A percentile compares a stretch with the other conserved stretches of the same genome.
These are phyloP conservation scores for Nymphaea colorata DNA, from an alignment of 164 flowering plant species.

Conservation along the genomic window DNA sequence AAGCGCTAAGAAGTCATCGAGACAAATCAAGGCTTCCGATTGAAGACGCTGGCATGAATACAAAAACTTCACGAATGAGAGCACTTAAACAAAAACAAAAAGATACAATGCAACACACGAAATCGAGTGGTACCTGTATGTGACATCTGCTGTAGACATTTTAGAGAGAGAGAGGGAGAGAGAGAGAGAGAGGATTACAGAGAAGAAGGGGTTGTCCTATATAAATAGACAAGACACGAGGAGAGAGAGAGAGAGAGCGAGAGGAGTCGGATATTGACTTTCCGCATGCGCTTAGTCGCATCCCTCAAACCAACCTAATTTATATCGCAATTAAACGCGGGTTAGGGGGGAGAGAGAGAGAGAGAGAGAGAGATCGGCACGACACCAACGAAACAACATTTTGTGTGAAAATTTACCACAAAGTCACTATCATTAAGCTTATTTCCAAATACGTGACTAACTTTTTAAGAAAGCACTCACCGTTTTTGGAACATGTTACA, in stretches of 20 bases:
- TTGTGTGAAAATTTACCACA: too few species aligned
- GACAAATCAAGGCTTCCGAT: background rate
- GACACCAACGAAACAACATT: too few species aligned
- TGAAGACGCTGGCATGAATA: background rate
- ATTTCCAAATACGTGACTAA: too few species aligned
- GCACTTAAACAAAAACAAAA: background rate
- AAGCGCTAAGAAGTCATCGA: background rate
- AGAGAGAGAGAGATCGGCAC: too few species aligned
- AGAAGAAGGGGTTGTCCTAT: background rate
- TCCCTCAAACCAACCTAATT: background rate
- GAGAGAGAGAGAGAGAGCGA: background rate
- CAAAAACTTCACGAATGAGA: background rate
- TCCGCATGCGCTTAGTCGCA: background rate
- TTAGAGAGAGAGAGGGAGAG: background rate
- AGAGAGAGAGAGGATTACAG: background rate
- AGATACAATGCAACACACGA: background rate
- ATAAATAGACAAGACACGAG: background rate
- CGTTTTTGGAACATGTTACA: too few species aligned
- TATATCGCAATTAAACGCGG: too few species aligned
- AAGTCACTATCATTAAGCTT: too few species aligned
- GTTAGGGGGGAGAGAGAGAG: too few species aligned
- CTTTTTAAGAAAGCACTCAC: too few species aligned
- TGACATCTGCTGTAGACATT: background rate
- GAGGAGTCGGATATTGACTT: background rate
- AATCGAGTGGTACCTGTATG: background rate